Evolutionary conservation across 257 asterid species (phyloP), one percentile per base, ranked within the genome.

Genomic region (Marsdenia floribunda): DNA sequence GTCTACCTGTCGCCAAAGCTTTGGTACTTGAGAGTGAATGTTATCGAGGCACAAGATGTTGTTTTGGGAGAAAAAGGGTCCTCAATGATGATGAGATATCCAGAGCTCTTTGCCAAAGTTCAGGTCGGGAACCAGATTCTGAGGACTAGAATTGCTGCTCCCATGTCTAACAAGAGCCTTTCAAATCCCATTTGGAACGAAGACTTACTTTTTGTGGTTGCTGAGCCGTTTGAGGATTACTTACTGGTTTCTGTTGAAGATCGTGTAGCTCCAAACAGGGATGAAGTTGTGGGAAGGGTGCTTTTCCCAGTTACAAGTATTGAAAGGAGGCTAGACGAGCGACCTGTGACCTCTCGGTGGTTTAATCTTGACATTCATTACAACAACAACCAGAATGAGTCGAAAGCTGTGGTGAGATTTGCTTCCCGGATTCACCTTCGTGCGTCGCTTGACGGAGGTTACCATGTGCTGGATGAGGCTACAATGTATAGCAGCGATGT

Each of bases 391-490:
- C 86, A 77, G 70, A 89, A 80, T 57, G 93, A 88, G 11, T 59
- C 90, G 0, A 88, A 88, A 76, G 66, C 84, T 29, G 78, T 76
- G 73, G 87, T 79, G 77, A 73, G 96, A 68, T 92, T 92, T 52
- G 89, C 98, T 11, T 90, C 98, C 0, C 38, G 98, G n/a, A 84
- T 92, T 26, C 98, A 92, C 79, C 84, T 92, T 29, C 93, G 90
- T 2, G 87, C 91, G 8, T 81, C 96, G 4, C 87, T 92, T 5
- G 98, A 92, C 60, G 98, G 97, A 6, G 98, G 98, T 1, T 92
- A 90, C 80, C 98, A 92, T 66, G 98, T 92, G 26, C 92, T 92
- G 0, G 97, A 92, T 35, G 98, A 92, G 87, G 90, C 98, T 15
- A 89, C 96, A 0, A 82, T 85, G 92, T 92, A 89, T 46, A 86